Evolutionary conservation across 1,284 basidiomycete species (phyloP), one percentile per base, ranked within the genome.

Genomic region (Cutaneotrichosporon sp.): DNA sequence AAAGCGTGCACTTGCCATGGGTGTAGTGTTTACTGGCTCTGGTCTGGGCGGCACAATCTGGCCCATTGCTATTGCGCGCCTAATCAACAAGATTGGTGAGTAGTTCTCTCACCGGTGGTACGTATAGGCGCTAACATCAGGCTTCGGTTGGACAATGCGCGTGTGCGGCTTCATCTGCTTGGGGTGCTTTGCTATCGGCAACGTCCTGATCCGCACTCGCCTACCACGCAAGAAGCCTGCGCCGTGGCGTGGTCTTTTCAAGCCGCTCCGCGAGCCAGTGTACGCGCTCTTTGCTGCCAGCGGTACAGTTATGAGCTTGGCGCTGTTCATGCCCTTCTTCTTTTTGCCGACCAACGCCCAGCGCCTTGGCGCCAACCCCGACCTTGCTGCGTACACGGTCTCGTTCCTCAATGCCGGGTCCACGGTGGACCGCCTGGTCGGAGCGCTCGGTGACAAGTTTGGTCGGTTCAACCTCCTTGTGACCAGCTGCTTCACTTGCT

Each of bases 1-100:
- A 30, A 52, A 67, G 11, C 62, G 76, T 5, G 68, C 70, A 1
- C 56, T 77, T 0, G 77, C 75, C 2, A 73, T 72, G 22, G 72
- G 74, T 7, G 65, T 76, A 30, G 70, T 65, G 8, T 69, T 72
- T 9, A 68, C 70, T 4, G 77, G 77, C 6, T 71, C 69, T 0
- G 73, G 72, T 0, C 58, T 71, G 8, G 77, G 77, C 2, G 85
- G 85, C n/a, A 72, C 62, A 0, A 32, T 67, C 13, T 67, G 65
- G 65, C 65, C 65, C 1, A 64, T 67, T 5, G 46, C 49, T 3
- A 42, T 67, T 13, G 14, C 42, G 31, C 42, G 59, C 4, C 36
- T 66, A 36, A 56, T 66, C 14, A 38, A n/a, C 6, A 16, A 58
- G 46, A 56, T 66, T 10, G 63, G 62, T 63, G 56, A 57, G 56